These are phyloP conservation scores for Penicillium aurantiogriseum DNA, from an alignment of 2,329 filamentous ascomycete species.

Conservation along the genomic window DNA sequence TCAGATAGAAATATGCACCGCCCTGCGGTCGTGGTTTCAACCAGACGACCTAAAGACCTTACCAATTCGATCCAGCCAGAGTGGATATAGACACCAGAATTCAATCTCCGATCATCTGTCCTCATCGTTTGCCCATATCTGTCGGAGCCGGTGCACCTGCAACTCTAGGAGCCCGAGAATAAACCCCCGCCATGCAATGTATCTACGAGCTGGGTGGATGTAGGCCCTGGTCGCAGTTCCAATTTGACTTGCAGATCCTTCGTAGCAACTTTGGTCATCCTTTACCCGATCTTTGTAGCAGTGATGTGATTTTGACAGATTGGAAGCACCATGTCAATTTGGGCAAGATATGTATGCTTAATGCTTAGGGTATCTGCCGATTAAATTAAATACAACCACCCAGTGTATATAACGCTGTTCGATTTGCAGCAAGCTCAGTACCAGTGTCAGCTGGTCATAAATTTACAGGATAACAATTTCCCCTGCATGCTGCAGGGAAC, in stretches of 20 bases:
- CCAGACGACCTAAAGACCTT: neutral
- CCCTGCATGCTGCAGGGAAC: constrained; percentile 6
- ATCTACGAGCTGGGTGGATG: neutral
- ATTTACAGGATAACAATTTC: neutral
- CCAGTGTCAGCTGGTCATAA: neutral
- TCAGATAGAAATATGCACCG: neutral
- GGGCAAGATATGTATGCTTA: neutral
- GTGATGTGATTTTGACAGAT: neutral
- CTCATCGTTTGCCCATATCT: neutral
- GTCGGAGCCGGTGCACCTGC: neutral
- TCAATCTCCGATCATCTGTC: constrained; percentile 1
- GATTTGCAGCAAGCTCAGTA: too few relatives aligned
- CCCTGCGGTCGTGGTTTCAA: neutral
- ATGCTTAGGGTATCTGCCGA: neutral
- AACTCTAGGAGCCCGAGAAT: neutral
- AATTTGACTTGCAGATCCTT: neutral
- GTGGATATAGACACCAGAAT: constrained; percentile 2
- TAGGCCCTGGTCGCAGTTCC: neutral
- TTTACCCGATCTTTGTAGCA: neutral
- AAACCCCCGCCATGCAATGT: neutral
- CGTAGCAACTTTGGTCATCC: neutral
- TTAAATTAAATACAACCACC: neutral
- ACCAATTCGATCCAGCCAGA: neutral
- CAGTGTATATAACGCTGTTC: neutral
- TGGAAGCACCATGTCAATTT: too few relatives aligned